Base-by-base conservation (phyloP, 225 moss, liverwort and hornwort species). In the Asterella californica region DNA sequence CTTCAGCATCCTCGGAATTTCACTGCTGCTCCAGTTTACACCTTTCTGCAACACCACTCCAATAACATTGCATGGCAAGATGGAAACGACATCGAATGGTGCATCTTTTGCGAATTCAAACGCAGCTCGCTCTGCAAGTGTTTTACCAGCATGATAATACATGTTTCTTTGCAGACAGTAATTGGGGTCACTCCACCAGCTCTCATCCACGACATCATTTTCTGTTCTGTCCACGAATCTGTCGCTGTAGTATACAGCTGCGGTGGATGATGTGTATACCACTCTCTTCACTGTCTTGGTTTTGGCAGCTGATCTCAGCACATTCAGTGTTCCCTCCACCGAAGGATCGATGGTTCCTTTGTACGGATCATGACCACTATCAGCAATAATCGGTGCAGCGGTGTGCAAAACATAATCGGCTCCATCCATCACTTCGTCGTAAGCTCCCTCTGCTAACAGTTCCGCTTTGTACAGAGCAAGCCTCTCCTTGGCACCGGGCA, bases 171-270 rank as follows among this genome's bases (percentile, higher is more conserved):
- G 80, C 47, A 81, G 82, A 79, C 86, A 88, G 0, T 11, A 2
- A 4, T 92, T 90, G 7, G 85, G 81, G 70, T 94, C 94, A 33
- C 30, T 68, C 68, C 68, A 37, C 68, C 68, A 68, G 68, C 9
- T 68, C 36, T 68, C 68, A 68, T 68, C 68, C 36, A 68, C 68
- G 8, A 68, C 68, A 1, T 68, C 68, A 12, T 68, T 30, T 27
- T 68, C n/a, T n/a, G n/a, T 30, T 68, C 12, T 68, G 15, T 68
- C 27, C 24, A 37, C 33, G 12, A 68, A 68, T 68, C 17, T 68
- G 36, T 68, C 33, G 68, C 68, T 68, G 68, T 36, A 68, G 27
- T 10, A 11, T 15, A 68, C 68, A 15, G 68, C 68, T 33, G 68
- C 6, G n/a, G n/a, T n/a, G n/a, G n/a, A n/a, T n/a, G n/a, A n/a